phyloP scores from a whole-genome alignment of 345 rosid genomes.

The Eucalyptus cladocalyx region DNA sequence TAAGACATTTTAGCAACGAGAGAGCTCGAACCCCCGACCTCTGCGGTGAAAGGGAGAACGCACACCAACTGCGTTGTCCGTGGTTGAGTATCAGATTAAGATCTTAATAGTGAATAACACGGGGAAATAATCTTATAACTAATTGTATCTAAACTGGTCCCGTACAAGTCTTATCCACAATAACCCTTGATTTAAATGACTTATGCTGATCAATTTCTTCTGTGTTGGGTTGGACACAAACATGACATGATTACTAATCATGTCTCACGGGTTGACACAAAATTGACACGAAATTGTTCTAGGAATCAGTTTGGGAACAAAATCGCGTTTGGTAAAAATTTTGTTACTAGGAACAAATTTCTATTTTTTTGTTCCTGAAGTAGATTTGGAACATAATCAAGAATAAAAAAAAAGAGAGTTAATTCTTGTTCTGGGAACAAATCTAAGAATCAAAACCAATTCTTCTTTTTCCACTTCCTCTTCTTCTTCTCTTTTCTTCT shows the following conservation, averaged over 20 bases:
- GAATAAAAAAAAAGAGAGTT: too few species aligned
- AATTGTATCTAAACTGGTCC: too few species aligned
- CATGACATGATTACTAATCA: background rate
- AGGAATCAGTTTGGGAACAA: fast-evolving
- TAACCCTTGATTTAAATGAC: background rate
- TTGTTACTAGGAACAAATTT: fast-evolving
- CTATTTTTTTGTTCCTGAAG: too few species aligned
- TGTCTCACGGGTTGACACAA: background rate
- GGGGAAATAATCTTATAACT: background rate
- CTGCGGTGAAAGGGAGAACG: too few species aligned
- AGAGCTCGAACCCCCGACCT: too few species aligned
- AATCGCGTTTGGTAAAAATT: fast-evolving
- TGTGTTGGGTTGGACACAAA: background rate
- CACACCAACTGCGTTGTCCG: fast-evolving
- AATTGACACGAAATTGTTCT: background rate
- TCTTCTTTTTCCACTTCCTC: too few species aligned
- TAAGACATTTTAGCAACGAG: too few species aligned
- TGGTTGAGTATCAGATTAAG: background rate
- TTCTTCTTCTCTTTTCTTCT: too few species aligned
- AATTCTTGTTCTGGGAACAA: fast-evolving
- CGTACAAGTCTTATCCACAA: background rate
- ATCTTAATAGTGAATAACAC: background rate
- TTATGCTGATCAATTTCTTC: background rate
- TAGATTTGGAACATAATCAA: too few species aligned
- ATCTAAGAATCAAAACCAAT: too few species aligned